A percentile compares a stretch with the other conserved stretches of the same genome.
Evolutionary conservation across 352 stramenopile genomes (phyloP).

Genomic region (Globisporangium takayamanum): DNA sequence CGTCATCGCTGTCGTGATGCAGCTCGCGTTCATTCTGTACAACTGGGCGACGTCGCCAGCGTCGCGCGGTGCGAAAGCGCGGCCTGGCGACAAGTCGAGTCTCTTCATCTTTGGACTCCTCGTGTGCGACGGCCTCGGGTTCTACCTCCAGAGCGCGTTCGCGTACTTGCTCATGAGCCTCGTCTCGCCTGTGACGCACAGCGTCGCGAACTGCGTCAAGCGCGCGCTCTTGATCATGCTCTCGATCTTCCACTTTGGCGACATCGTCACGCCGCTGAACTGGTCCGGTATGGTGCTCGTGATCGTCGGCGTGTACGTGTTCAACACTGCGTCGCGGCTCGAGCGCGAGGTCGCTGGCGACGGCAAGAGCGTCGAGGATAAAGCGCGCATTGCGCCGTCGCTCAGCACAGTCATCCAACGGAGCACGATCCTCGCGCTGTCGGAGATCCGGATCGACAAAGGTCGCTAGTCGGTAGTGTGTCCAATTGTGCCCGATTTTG

Average conservation of each 20-base stretch:
- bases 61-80: slow-evolving; percentile 16
- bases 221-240: slow-evolving; percentile 86
- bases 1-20: slow-evolving; percentile 78
- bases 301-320: slow-evolving; percentile 85
- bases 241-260: slow-evolving; percentile 88
- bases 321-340: slow-evolving; percentile 67
- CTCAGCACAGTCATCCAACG: slow-evolving; percentile 23
- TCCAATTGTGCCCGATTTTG: background rate
- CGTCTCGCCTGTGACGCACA: slow-evolving; percentile 88
- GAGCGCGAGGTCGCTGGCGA: slow-evolving; percentile 27
- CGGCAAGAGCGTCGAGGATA: slow-evolving; percentile 13
- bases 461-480: background rate
- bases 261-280: slow-evolving; percentile 76
- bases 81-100: slow-evolving; percentile 24
- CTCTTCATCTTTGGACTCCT: slow-evolving; percentile 51
- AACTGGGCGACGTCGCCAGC: slow-evolving; percentile 42
- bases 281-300: slow-evolving; percentile 85
- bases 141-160: slow-evolving; percentile 88
- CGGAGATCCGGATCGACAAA: slow-evolving; percentile 51
- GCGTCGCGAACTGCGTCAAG: slow-evolving; percentile 89
- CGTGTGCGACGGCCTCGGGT: slow-evolving; percentile 65
- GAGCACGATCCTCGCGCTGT: slow-evolving; percentile 48
- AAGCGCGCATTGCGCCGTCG: slow-evolving; percentile 25
- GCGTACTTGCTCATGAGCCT: slow-evolving; percentile 90
- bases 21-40: slow-evolving; percentile 75